Evolutionary conservation across 1,284 basidiomycete genomes (phyloP), one percentile per base, ranked within the genome.

Genomic region (Athelia psychrophila): DNA sequence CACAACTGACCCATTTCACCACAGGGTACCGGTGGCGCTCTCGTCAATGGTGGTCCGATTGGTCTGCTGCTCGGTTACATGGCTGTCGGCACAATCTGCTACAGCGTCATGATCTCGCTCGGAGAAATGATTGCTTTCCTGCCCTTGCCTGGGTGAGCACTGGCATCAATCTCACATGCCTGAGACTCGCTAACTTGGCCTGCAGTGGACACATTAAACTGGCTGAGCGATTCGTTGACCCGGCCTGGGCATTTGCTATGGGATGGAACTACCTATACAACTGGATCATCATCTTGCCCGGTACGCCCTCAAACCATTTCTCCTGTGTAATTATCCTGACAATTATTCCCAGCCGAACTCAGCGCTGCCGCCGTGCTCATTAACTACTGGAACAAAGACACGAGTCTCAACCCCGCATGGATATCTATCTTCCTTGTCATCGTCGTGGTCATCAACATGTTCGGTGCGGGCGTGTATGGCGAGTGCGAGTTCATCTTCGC

Each of bases 211-310:
- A 88, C 65, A 84, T 89, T 64, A 79, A 72, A 56, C 74, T 89
- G 49, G 79, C 86, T 3, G 79, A 80, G 53, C 83, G 88, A 16
- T 90, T 89, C 63, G 81, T 89, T 27, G 80, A 88, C 60, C 82
- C 82, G 12, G 82, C 84, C 3, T 68, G 90, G 46, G 80, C 83
- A 1, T 88, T 88, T 59, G 76, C 84, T 30, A 80, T 84, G 81
- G 84, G 84, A 16, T 88, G 83, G 82, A 84, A 86, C 62, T 86
- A 86, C 60, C 81, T 78, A 75, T 84, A 83, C 59, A 84, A 82
- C 66, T 84, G 83, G 78, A 63, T 63, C 0, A 73, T 81, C 52
- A 64, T 82, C 50, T 42, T 42, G 38, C 38, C 38, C n/a, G 75
- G 86, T 56, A 74, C 72, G 36, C 54, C 30, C 18, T 8, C 20